phyloP scores from a whole-genome alignment of 164 flowering plant genomes.

The Warburgia ugandensis region DNA sequence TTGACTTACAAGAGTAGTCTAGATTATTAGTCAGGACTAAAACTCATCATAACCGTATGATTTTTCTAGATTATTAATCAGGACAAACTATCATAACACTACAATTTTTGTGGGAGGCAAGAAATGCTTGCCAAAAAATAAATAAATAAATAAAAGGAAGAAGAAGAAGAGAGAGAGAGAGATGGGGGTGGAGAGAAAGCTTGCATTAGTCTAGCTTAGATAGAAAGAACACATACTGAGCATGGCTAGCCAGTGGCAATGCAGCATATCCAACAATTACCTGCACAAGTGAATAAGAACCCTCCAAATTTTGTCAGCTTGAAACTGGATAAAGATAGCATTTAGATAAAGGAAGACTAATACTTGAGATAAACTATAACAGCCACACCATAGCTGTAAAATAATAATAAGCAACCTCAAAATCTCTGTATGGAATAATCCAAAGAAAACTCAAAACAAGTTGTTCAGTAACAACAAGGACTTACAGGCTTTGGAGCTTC shows the following conservation, averaged over 20 bases:
- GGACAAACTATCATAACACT: too few relatives aligned
- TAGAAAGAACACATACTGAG: slow-evolving; percentile 56
- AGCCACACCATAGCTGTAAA: neutral
- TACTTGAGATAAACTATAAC: neutral
- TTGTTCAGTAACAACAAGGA: slow-evolving; percentile 1
- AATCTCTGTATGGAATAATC: neutral
- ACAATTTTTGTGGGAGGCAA: too few relatives aligned
- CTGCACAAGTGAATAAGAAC: slow-evolving; percentile 35
- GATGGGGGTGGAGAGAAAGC: too few relatives aligned
- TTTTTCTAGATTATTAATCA: too few relatives aligned
- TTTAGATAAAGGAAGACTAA: neutral
- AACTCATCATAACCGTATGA: too few relatives aligned
- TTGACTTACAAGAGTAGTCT: too few relatives aligned
- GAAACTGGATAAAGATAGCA: neutral
- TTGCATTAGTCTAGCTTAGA: slow-evolving; percentile 2
- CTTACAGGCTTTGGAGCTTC: slow-evolving; percentile 98
- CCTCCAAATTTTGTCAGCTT: neutral
- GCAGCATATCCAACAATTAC: slow-evolving; percentile 86
- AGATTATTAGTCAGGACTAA: too few relatives aligned
- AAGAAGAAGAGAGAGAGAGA: neutral
- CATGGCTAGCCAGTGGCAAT: slow-evolving; percentile 76
- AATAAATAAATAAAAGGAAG: neutral
- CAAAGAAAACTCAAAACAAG: neutral
- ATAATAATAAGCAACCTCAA: neutral
- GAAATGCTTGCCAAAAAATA: too few relatives aligned